Percentiles rank a stretch among this genome's conserved stretches.
Conservation (phyloP, 2,329 filamentous ascomycete genomes). For the Colletotrichum tanaceti region DNA sequence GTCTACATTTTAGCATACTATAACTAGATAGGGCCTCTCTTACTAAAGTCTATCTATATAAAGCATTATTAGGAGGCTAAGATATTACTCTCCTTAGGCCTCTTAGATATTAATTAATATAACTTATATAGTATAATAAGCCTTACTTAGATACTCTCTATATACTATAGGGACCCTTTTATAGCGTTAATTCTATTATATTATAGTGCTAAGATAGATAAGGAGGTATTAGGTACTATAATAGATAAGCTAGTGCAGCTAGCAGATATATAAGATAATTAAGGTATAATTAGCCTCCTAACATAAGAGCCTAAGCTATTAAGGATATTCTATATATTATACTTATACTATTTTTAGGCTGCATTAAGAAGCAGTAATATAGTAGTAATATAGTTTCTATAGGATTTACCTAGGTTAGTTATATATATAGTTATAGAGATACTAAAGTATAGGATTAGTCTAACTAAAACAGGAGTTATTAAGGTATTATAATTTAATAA, state of each 20-base stretch:
- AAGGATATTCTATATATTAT: constrained; percentile 4
- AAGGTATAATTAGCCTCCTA: not conserved
- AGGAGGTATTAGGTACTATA: not conserved
- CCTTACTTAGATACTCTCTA: not conserved
- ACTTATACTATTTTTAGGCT: constrained; percentile 5
- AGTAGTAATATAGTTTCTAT: too few species aligned
- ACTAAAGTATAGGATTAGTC: too few species aligned
- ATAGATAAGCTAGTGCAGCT: not conserved
- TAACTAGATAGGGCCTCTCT: constrained; percentile 9
- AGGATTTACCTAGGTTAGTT: too few species aligned
- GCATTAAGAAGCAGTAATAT: not conserved
- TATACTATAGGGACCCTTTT: not conserved
- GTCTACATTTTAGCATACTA: not conserved
- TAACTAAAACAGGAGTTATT: too few species aligned
- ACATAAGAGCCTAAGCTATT: constrained; percentile 2
- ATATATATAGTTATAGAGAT: too few species aligned
- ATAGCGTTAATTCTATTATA: constrained; percentile 3
- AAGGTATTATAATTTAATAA: too few species aligned
- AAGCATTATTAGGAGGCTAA: not conserved
- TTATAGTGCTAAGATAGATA: constrained; percentile 1
- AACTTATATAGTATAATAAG: not conserved
- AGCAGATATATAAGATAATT: not conserved
- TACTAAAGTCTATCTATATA: not conserved
- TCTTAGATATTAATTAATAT: not conserved
- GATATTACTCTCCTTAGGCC: not conserved